Percentiles rank a stretch among this genome's conserved stretches.
phyloP scores from a whole-genome alignment of 805 yeast species.

The Saccharomyces kudriavzevii region DNA sequence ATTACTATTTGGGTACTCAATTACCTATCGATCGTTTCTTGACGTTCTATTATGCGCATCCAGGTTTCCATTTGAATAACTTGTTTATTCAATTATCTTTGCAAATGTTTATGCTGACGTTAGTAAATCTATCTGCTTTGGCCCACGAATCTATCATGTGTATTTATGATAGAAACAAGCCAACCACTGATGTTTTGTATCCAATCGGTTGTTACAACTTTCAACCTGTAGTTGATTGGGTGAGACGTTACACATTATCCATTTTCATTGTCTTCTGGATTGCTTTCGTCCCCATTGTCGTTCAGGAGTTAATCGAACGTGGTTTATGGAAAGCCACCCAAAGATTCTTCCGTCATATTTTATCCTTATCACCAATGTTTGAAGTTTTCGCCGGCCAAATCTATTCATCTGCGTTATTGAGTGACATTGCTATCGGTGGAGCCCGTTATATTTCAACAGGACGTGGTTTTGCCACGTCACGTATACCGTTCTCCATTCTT shows the following conservation, averaged over 20 bases:
- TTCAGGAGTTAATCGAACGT: constrained; percentile 74
- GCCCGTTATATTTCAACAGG: constrained; percentile 83
- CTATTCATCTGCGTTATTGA: constrained; percentile 60
- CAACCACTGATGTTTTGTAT: constrained; percentile 60
- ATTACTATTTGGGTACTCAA: constrained; percentile 81
- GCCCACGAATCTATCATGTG: constrained; percentile 67
- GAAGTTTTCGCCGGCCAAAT: constrained; percentile 79
- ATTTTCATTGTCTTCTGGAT: constrained; percentile 85
- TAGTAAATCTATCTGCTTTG: constrained; percentile 72
- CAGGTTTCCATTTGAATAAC: constrained; percentile 90
- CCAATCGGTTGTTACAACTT: constrained; percentile 84
- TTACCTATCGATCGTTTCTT: constrained; percentile 82
- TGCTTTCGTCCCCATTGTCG: constrained; percentile 67
- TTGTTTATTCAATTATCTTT: constrained; percentile 78
- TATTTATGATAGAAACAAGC: constrained; percentile 54
- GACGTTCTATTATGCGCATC: constrained; percentile 91
- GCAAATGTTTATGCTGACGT: constrained; percentile 73
- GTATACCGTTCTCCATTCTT: constrained; percentile 65
- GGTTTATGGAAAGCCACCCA: constrained; percentile 68
- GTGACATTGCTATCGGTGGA: constrained; percentile 73
- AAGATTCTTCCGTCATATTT: constrained; percentile 59
- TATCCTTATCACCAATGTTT: constrained; percentile 69
- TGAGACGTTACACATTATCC: constrained; percentile 74
- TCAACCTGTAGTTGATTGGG: constrained; percentile 80
- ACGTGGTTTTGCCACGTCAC: constrained; percentile 75